Evolutionary conservation across 2,329 filamentous ascomycete genomes (phyloP).

Genomic region (Pestalotiopsis sp.): DNA sequence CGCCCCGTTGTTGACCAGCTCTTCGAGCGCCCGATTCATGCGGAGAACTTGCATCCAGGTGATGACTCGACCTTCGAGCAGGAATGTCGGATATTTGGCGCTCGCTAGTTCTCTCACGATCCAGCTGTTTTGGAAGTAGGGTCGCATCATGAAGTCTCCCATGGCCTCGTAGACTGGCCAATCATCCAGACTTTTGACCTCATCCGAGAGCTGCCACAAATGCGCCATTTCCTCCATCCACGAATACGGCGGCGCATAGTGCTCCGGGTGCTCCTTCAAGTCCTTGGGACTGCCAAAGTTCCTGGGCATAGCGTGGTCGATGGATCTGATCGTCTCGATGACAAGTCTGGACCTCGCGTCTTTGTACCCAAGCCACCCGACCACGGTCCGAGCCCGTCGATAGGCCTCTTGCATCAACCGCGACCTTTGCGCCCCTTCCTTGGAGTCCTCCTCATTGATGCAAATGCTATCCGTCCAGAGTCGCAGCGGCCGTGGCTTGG

Average conservation of each 20-base stretch:
- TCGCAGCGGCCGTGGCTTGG: not conserved
- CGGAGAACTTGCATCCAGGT: conserved; percentile 35
- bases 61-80: conserved; percentile 35
- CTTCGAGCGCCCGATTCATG: conserved; percentile 34
- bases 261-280: conserved; percentile 29
- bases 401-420: conserved; percentile 1
- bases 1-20: conserved; percentile 33
- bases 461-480: conserved; percentile 9
- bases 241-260: conserved; percentile 32
- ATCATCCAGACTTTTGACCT: conserved; percentile 2
- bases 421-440: conserved; percentile 5
- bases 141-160: conserved; percentile 29
- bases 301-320: conserved; percentile 31
- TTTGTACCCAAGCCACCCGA: conserved; percentile 33
- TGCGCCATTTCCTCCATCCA: conserved; percentile 30
- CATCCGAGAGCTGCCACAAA: conserved; percentile 18
- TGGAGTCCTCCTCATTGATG: conserved; percentile 9
- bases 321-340: conserved; percentile 25
- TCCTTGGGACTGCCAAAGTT: conserved; percentile 35
- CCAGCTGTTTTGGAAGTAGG: conserved; percentile 36
- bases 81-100: conserved; percentile 27
- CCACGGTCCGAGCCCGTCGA: conserved; percentile 24
- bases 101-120: conserved; percentile 36
- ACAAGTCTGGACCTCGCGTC: conserved; percentile 26
- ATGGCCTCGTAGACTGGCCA: conserved; percentile 19